Conservation (phyloP, 139 green algal genomes). For the Chlamydomonas eustigma region DNA sequence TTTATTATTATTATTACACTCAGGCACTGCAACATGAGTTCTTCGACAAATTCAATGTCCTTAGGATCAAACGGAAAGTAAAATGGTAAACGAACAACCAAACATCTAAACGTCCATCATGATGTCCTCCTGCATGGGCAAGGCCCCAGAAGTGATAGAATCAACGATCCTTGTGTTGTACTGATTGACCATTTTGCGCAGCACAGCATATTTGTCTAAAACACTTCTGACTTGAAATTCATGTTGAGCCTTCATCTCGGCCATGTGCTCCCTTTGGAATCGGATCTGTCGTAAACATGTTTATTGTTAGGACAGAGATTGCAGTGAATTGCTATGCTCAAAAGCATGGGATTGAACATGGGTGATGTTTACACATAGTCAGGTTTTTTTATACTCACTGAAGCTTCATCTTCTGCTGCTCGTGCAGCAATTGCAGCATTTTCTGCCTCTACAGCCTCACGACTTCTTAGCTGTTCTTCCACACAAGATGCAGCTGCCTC, state of each 20-base stretch:
- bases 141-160: no score
- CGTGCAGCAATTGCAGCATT: slow-evolving; percentile 60
- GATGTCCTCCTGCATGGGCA: no score
- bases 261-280: slow-evolving; percentile 20
- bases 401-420: slow-evolving; percentile 65
- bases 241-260: slow-evolving; percentile 17
- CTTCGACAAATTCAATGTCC: no score
- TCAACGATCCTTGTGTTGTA: slow-evolving; percentile 28
- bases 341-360: neutral
- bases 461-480: slow-evolving; percentile 69
- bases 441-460: slow-evolving; percentile 72
- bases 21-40: no score
- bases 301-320: neutral
- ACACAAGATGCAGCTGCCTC: slow-evolving; percentile 67
- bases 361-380: neutral
- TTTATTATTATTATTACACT: no score
- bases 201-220: slow-evolving; percentile 32
- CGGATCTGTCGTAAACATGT: slow-evolving; percentile 19
- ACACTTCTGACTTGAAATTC: slow-evolving; percentile 16
- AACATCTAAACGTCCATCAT: no score
- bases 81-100: no score
- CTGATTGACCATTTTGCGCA: slow-evolving; percentile 28
- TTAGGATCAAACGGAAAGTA: no score
- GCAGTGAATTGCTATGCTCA: neutral
- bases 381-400: slow-evolving; percentile 37